Base-by-base conservation (phyloP, 768 basidiomycete species). In the Boletus tylopilopsis region DNA sequence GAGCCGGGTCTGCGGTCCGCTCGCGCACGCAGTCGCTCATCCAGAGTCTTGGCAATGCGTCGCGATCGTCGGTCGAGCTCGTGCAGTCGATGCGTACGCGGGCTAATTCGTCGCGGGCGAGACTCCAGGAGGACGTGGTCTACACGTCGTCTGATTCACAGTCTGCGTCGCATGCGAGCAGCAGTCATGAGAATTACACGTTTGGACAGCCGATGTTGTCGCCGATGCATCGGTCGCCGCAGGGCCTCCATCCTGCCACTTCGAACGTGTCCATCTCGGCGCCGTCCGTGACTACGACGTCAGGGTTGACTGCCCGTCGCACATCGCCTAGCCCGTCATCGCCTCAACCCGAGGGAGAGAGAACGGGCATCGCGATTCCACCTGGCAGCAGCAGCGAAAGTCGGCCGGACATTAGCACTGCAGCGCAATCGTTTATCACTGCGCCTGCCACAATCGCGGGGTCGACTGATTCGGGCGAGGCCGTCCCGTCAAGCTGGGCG, bases 171-270 rank as follows among this genome's bases (percentile, higher is more conserved):
- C 66, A 68, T 45, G 50, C 48, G 5, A 23, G 59, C 10, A 77
- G 75, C 56, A 79, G 76, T 40, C 73, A 75, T 0, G 85, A 87
- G 60, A 87, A 87, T 62, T 76, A 87, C 63, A 90, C 87, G 9
- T 90, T 90, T 67, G 88, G 88, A 12, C 76, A 81, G 34, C 75
- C 75, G 0, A 68, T 82, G 64, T 62, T 75, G 47, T 63, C 40
- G 7, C 64, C 64, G 10, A 63, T 64, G 64, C 51, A 21, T 22
- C 52, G 45, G 27, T 57, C 64, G 5, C 49, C 60, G 0, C 61
- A 49, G 13, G 59, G 60, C 7, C 45, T 60, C 21, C 61, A 61
- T 10, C 42, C 50, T 1, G 29, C 48, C 5, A 3, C 49, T 8
- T 67, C 67, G 11, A 56, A 49, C 11, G 23, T 55, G 5, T 67